phyloP scores from a whole-genome alignment of 768 basidiomycete genomes.

The Tephrocybe sp. region DNA sequence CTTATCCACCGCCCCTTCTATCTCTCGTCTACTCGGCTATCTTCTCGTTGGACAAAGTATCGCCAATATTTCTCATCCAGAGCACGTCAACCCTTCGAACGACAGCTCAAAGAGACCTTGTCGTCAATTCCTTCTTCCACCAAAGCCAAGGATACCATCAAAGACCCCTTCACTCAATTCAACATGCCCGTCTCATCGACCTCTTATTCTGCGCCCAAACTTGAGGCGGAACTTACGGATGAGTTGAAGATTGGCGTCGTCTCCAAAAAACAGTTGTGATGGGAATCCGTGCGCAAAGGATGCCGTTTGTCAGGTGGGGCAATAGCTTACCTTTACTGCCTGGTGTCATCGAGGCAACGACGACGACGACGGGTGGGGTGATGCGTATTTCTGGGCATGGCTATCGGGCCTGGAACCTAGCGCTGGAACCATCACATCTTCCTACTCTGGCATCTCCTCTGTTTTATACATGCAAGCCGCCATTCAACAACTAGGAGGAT shows the following conservation, averaged over 20 bases:
- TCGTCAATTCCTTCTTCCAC: conserved; percentile 15
- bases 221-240: conserved; percentile 68
- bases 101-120: conserved; percentile 81
- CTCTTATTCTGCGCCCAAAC: conserved; percentile 81
- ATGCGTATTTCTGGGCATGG: conserved; percentile 58
- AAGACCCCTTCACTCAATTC: too few relatives aligned
- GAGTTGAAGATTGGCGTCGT: conserved; percentile 89
- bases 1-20: conserved; percentile 86
- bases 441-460: conserved; percentile 50
- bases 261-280: conserved; percentile 93
- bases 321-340: conserved; percentile 47
- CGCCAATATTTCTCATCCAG: conserved; percentile 81
- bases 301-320: conserved; percentile 63
- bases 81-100: conserved; percentile 85
- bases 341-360: conserved; percentile 48
- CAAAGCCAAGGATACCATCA: too few relatives aligned
- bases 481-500: conserved; percentile 44
- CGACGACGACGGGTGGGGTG: too few relatives aligned
- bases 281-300: conserved; percentile 70
- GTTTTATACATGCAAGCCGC: conserved; percentile 61
- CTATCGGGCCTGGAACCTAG: conserved; percentile 27
- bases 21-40: conserved; percentile 79
- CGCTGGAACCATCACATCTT: conserved; percentile 47
- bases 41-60: conserved; percentile 77
- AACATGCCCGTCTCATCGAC: conserved; percentile 65